A percentile compares a stretch with the other conserved stretches of the same genome.
phyloP scores from a whole-genome alignment of 140 eudicot species.

The Flaveria floridana region DNA sequence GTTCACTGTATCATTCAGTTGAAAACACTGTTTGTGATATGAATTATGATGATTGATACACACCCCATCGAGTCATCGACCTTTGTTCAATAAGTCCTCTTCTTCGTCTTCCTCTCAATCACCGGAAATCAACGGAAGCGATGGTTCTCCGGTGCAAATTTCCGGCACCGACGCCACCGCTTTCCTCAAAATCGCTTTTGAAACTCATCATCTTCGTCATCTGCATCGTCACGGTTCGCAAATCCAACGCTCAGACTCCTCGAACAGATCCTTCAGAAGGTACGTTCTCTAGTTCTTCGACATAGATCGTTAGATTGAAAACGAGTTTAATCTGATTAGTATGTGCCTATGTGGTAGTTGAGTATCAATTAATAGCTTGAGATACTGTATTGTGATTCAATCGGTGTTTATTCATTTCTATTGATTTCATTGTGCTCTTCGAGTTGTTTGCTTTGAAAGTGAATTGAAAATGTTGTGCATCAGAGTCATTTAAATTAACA shows the following conservation, averaged over 20 bases:
- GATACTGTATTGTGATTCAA: no score
- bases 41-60: no score
- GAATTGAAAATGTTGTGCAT: conserved; percentile 11
- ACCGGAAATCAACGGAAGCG: conserved; percentile 4
- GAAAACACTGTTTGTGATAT: no score
- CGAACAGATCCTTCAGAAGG: conserved; percentile 47
- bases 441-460: neutral
- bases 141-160: conserved; percentile 26
- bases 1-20: no score
- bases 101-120: neutral
- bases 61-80: no score
- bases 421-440: no score
- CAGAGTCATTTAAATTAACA: neutral
- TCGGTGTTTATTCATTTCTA: no score
- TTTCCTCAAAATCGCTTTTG: conserved; percentile 11
- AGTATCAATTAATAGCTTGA: neutral
- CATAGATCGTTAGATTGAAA: no score
- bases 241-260: conserved; percentile 30
- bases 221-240: conserved; percentile 21
- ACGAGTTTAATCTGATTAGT: neutral
- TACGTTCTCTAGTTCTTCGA: neutral
- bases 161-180: conserved; percentile 14
- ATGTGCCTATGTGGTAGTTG: neutral
- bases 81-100: no score
- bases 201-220: conserved; percentile 20